Conservation (phyloP, 1,284 basidiomycete species). For the Naganishia liquefaciens region DNA sequence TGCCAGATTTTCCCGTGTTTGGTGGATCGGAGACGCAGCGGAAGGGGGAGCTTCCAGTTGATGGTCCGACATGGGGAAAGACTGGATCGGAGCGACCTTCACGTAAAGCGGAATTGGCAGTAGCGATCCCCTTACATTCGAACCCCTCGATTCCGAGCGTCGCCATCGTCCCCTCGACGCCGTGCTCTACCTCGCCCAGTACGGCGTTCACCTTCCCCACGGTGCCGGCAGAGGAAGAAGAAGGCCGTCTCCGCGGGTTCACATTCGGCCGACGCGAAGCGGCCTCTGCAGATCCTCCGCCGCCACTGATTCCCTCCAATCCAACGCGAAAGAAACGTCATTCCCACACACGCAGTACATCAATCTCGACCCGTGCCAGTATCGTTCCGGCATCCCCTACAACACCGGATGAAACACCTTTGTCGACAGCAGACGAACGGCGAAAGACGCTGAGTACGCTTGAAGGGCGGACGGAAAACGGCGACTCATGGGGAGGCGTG, state of each 20-base stretch:
- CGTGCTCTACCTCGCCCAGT: background rate
- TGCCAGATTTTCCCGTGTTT: background rate
- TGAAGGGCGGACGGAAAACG: background rate
- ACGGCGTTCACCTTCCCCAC: background rate
- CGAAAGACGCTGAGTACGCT: constrained; percentile 10
- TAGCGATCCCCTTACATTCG: background rate
- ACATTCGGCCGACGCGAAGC: background rate
- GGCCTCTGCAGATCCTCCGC: background rate
- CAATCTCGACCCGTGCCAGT: constrained; percentile 19
- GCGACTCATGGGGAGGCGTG: background rate
- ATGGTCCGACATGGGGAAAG: background rate
- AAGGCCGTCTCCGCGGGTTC: constrained; percentile 3
- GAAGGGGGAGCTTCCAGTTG: background rate
- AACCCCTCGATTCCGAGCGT: background rate
- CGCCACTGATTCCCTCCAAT: background rate
- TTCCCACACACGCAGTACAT: constrained; percentile 16
- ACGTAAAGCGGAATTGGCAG: background rate
- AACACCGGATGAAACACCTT: background rate
- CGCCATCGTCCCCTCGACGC: background rate
- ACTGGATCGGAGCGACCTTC: background rate
- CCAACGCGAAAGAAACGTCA: constrained; percentile 7
- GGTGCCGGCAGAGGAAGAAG: background rate
- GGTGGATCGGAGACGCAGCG: background rate
- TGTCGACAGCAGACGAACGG: constrained; percentile 7
- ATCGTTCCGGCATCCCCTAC: background rate